Evolutionary conservation across 257 asterid species (phyloP).

Genomic region (Salvia splendens): DNA sequence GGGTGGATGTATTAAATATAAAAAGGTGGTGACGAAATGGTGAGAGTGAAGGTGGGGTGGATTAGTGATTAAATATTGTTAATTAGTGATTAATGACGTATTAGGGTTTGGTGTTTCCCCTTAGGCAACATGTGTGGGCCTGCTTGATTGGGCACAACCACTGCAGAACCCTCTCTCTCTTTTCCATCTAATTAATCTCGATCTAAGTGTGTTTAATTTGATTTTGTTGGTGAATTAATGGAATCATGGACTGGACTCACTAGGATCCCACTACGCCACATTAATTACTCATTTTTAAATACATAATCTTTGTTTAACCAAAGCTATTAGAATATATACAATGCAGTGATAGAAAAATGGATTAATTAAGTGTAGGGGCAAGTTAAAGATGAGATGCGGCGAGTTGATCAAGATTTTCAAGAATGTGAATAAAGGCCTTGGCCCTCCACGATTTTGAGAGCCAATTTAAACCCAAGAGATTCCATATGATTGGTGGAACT

Average conservation of each 20-base stretch:
- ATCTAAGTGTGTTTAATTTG: background rate
- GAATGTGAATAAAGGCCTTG: slow-evolving; percentile 15
- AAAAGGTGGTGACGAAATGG: slow-evolving; percentile 19
- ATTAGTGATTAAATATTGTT: background rate
- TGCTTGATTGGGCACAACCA: slow-evolving; percentile 27
- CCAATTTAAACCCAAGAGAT: slow-evolving; percentile 23
- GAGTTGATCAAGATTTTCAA: slow-evolving; percentile 19
- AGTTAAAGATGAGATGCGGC: slow-evolving; percentile 41
- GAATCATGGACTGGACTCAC: slow-evolving; percentile 37
- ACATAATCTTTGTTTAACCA: background rate
- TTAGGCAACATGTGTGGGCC: slow-evolving; percentile 41
- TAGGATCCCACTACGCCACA: slow-evolving; percentile 33
- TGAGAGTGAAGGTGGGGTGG: slow-evolving; percentile 16
- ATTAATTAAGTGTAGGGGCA: slow-evolving; percentile 32
- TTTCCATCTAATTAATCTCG: background rate
- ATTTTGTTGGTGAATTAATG: slow-evolving; percentile 20
- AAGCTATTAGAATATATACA: background rate
- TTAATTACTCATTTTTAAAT: background rate
- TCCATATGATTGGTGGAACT: slow-evolving; percentile 18
- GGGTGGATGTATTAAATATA: background rate
- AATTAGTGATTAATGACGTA: slow-evolving; percentile 25
- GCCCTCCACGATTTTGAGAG: slow-evolving; percentile 38
- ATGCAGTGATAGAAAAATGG: background rate
- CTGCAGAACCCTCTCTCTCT: slow-evolving; percentile 14
- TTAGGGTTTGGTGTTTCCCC: slow-evolving; percentile 42